A percentile compares a stretch with the other conserved stretches of the same genome.
Evolutionary conservation across 352 stramenopile species (phyloP).

Genomic region (Phytophthora lateralis): DNA sequence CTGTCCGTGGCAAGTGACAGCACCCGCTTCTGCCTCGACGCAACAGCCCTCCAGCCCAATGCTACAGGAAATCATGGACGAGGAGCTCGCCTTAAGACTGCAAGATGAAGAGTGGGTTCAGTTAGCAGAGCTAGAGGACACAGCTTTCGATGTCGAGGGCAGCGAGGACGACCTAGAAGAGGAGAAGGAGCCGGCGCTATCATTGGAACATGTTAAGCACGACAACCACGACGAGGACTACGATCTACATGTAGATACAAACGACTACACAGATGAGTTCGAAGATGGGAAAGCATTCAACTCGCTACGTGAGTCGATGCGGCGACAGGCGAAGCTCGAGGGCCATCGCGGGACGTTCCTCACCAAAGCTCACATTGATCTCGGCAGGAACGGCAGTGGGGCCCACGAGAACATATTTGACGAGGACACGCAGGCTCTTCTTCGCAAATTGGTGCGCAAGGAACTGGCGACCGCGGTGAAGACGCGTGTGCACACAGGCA

Average conservation of each 20-base stretch:
- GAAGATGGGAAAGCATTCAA: conserved; percentile 27
- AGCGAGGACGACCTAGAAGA: conserved; percentile 24
- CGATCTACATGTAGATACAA: conserved; percentile 21
- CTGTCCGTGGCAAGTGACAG: conserved; percentile 20
- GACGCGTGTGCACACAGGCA: conserved; percentile 50
- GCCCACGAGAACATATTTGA: conserved; percentile 60
- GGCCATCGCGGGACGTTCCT: conserved; percentile 20
- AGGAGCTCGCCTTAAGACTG: conserved; percentile 55
- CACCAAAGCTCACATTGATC: conserved; percentile 16
- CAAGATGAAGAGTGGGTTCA: conserved; percentile 30
- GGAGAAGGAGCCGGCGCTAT: conserved; percentile 14
- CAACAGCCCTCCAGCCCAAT: conserved; percentile 21
- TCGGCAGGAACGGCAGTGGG: conserved; percentile 39
- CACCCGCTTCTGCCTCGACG: conserved; percentile 1
- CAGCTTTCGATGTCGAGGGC: conserved; percentile 5
- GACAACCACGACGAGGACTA: conserved; percentile 26
- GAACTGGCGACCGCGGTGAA: conserved; percentile 45
- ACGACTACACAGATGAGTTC: conserved; percentile 18
- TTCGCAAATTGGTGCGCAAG: conserved; percentile 56
- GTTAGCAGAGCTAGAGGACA: conserved; percentile 13
- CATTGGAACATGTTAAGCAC: background rate
- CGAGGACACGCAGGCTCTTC: conserved; percentile 46
- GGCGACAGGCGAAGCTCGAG: conserved; percentile 37
- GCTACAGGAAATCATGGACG: conserved; percentile 74
- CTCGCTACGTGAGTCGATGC: conserved; percentile 41